Conservation (phyloP, 2,329 filamentous ascomycete species). For the Paracamarosporium sp. region DNA sequence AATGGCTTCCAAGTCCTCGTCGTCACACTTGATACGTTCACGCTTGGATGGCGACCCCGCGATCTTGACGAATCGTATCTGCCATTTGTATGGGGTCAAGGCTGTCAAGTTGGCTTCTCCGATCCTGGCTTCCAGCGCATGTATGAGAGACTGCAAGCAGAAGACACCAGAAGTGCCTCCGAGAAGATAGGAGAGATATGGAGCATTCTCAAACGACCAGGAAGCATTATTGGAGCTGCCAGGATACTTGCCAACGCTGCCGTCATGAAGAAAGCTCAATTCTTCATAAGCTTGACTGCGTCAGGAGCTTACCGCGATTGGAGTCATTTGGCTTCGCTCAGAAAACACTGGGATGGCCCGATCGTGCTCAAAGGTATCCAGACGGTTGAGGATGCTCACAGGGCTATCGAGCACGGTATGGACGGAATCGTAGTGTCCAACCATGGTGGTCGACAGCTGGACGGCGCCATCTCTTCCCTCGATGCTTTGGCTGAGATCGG, state of each 20-base stretch:
- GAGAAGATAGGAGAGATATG: conserved; percentile 47
- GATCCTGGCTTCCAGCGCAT: conserved; percentile 46
- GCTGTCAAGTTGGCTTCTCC: conserved; percentile 43
- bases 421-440: conserved; percentile 48
- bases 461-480: conserved; percentile 42
- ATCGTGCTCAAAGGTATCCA: conserved; percentile 50
- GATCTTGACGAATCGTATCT: conserved; percentile 70
- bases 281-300: conserved; percentile 44
- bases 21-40: conserved; percentile 76
- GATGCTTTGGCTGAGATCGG: conserved; percentile 46
- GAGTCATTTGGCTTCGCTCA: conserved; percentile 40
- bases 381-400: conserved; percentile 44
- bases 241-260: conserved; percentile 42
- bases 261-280: conserved; percentile 43
- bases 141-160: conserved; percentile 38
- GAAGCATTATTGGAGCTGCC: conserved; percentile 37
- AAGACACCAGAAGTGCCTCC: conserved; percentile 34
- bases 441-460: conserved; percentile 46
- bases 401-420: conserved; percentile 42
- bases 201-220: conserved; percentile 45
- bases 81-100: conserved; percentile 61
- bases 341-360: conserved; percentile 45
- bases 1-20: conserved; percentile 71
- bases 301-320: conserved; percentile 45
- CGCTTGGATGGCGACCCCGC: conserved; percentile 70